Base-by-base conservation (phyloP, 129 eudicot species). In the Flaveria ramosissima region DNA sequence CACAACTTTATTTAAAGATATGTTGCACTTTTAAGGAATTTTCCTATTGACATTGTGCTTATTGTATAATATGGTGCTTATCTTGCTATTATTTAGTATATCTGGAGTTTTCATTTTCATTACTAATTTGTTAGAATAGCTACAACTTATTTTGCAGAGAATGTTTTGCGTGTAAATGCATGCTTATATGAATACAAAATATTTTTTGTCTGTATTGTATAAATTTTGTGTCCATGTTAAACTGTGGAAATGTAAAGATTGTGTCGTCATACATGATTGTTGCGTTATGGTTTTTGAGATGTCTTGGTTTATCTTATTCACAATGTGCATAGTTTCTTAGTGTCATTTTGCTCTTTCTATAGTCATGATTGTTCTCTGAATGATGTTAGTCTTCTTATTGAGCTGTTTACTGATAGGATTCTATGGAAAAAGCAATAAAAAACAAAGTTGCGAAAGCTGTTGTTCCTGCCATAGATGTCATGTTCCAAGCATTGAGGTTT, bases 391-490 rank as follows among this genome's bases (percentile, higher is more conserved):
- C 43, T 71, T 23, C 20, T 65, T 65, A 36, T 13, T 32, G 69
- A 39, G 30, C 56, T 82, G 16, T 41, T 59, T 74, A 20, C 50
- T 78, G 77, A 60, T 82, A 92, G 99, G 99, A 95, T 86, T 92
- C 97, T 24, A 95, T 95, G 99, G 99, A 95, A 80, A 95, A 95
- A 87, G 99, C 96, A 50, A 95, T 95, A 52, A 95, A 95, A 81
- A 80, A 87, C 75, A 95, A 95, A 86, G 97, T 95, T 64, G 95
- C 99, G 27, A 95, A 95, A 88, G 99, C 99, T 45, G 99, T 95
- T 62, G 99, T 95, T 46, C 99, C 99, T 55, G 99, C 99, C 23
- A 92, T 95, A 74, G 99, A 95, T 88, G 99, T 95, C 83, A 95
- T 95, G 99, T 95, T 89, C 89, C 99, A 92, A 83, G 99, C 99